Base-by-base conservation (phyloP, 176 grass and related monocot species). In the Musa itinerans region DNA sequence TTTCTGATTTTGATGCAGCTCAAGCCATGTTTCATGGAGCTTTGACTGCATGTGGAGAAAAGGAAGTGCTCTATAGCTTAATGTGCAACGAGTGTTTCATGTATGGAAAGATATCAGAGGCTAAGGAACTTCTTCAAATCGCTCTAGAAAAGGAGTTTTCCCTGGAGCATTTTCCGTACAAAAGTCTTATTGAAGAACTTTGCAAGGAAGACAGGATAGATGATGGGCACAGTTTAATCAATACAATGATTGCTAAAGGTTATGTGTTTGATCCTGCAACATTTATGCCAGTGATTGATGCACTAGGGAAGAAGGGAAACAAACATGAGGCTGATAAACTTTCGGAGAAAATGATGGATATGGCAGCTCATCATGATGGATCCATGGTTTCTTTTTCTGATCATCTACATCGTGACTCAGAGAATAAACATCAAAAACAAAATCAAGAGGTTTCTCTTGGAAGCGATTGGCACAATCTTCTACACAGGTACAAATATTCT, bases 321-420 rank as follows among this genome's bases (percentile, higher is more conserved):
- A 93, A 90, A 67, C 83, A 82, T 66, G 86, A 91, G 79, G 90
- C 83, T 87, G 85, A 93, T 89, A 74, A 78, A 66, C 86, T 98
- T 16, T 91, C 90, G 61, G 84, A 87, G 29, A 93, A 85, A 74
- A 91, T 98, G 94, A 91, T 93, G 88, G 79, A 85, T 76, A 93
- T 98, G 84, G 82, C 90, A 78, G 76, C 61, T 61, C 13, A 74
- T 69, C 57, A 74, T 55, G 72, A 83, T 57, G 68, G 58, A 9
- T 81, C 67, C 27, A 70, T 34, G 59, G 15, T 21, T 80, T 65
- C 61, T 14, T 65, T 50, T 14, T 50, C 63, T 10, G 13, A 63
- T 66, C 10, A 51, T 76, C 25, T 65, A 11, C 83, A 70, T 78
- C 58, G 57, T 65, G 66, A 63, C 50, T 12, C 76, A 83, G 53